These are phyloP conservation scores for Epichloe brachyelytri DNA, from an alignment of 2,329 filamentous ascomycete species.

Conservation along the genomic window DNA sequence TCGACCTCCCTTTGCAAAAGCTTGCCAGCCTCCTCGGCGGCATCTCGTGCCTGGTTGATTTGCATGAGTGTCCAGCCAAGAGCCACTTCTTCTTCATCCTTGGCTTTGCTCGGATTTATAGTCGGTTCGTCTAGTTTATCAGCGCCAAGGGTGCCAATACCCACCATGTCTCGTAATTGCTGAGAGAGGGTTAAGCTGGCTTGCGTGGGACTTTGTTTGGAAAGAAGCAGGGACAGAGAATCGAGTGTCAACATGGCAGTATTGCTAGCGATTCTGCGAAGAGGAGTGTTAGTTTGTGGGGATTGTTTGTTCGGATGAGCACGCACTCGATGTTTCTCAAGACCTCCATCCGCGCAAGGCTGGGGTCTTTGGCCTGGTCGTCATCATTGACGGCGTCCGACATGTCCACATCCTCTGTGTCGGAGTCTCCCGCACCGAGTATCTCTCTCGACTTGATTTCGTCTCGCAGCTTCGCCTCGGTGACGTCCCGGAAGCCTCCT, in stretches of 20 bases:
- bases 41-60: conserved; percentile 61
- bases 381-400: conserved; percentile 35
- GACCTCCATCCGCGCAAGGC: conserved; percentile 44
- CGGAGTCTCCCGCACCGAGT: conserved; percentile 28
- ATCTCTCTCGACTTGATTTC: conserved; percentile 42
- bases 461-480: conserved; percentile 56
- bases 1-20: conserved; percentile 65
- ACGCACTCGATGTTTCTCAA: conserved; percentile 44
- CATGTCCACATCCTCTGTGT: conserved; percentile 32
- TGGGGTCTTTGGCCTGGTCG: conserved; percentile 29
- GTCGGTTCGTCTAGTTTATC: conserved; percentile 52
- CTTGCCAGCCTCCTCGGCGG: conserved; percentile 57
- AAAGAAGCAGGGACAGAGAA: conserved; percentile 69
- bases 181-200: conserved; percentile 59
- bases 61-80: conserved; percentile 69
- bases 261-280: conserved; percentile 28
- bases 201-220: conserved; percentile 64
- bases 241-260: conserved; percentile 61
- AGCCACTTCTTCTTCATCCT: conserved; percentile 43
- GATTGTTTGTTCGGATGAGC: background rate
- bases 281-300: background rate
- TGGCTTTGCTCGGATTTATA: conserved; percentile 38
- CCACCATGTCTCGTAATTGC: conserved; percentile 55
- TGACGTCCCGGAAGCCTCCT: conserved; percentile 70
- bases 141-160: conserved; percentile 60